These are phyloP conservation scores for Ascochyta viciae-villosae DNA, from an alignment of 2,329 filamentous ascomycete genomes.

Conservation along the genomic window DNA sequence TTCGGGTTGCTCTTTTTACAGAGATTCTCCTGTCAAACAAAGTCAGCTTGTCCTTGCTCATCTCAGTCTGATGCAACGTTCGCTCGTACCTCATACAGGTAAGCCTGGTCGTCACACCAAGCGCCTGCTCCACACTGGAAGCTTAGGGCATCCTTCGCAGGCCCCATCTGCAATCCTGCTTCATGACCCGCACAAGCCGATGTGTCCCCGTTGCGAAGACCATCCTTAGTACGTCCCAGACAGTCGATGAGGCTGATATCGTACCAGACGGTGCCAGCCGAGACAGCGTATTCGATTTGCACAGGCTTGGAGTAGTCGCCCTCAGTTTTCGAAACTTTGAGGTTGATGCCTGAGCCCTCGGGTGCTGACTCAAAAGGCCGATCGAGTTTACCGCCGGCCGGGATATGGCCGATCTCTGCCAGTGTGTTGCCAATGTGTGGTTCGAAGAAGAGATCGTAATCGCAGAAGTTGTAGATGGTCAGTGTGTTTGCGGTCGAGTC, in stretches of 20 bases:
- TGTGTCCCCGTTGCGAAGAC: constrained; percentile 12
- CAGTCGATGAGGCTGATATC: constrained; percentile 31
- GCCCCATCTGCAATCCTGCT: constrained; percentile 26
- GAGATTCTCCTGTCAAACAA: constrained; percentile 21
- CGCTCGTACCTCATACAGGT: constrained; percentile 23
- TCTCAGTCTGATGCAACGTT: neutral
- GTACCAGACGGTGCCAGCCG: constrained; percentile 19
- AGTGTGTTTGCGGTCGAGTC: constrained; percentile 14
- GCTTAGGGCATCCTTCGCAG: constrained; percentile 5
- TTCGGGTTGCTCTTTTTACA: constrained; percentile 27
- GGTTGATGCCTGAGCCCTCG: constrained; percentile 18
- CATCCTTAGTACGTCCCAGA: constrained; percentile 9
- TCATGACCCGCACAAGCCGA: constrained; percentile 24
- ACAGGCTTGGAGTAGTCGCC: constrained; percentile 20
- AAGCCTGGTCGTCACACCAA: constrained; percentile 34
- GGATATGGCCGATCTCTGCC: constrained; percentile 8
- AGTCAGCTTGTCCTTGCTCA: constrained; percentile 2
- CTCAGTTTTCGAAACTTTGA: constrained; percentile 22
- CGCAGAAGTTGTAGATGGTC: constrained; percentile 30
- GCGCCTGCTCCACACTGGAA: constrained; percentile 23
- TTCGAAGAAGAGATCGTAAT: constrained; percentile 22
- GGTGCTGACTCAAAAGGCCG: constrained; percentile 12
- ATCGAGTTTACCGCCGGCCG: constrained; percentile 13
- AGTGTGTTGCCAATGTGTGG: constrained; percentile 13
- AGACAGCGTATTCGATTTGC: constrained; percentile 24